Evolutionary conservation across 2,329 filamentous ascomycete species (phyloP), one percentile per base, ranked within the genome.

Genomic region (Claviceps fusiformis): DNA sequence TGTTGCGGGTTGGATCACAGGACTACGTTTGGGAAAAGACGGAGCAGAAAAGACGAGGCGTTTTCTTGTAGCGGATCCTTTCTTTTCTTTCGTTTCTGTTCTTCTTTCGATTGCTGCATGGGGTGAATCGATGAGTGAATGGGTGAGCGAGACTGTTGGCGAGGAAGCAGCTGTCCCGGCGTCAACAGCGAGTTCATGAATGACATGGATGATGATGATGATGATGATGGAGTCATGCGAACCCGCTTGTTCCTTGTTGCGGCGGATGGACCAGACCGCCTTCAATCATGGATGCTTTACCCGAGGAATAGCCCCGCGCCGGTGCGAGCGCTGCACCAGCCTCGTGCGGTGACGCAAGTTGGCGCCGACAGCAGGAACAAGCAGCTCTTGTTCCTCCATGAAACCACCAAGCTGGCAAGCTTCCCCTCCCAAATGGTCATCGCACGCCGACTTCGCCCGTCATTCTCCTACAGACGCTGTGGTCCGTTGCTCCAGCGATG

Each of bases 291-390:
- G 6, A 29, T 41, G n/a, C 53, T 63, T 63, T 62, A 66, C 54
- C 67, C 67, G 67, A 65, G 56, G 64, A 66, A 65, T 67, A 67
- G 58, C 67, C 63, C 54, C 57, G 53, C 56, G 52, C 54, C 57
- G 31, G n/a, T 5, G n/a, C 33, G 31, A 47, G 27, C 54, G 19
- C 46, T 44, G 43, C 35, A 19, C n/a, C n/a, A 31, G 33, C 24
- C 39, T 52, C 50, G 24, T n/a, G 10, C 37, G 46, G 27, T 50
- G 46, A 54, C 50, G 35, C 37, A 31, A 43, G 35, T 44, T 47
- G 45, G 45, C 45, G 43, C 43, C 13, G 24, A 45, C 24, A 45
- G 19, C 45, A 47, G 24, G 24, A 47, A 29, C 45, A 41, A 41
- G 39, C 39, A 41, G 17, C 13, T 15, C 39, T 41, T 3, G 13